Conservation (phyloP, 805 yeast genomes). For the Spencermartinsiella europaea region DNA sequence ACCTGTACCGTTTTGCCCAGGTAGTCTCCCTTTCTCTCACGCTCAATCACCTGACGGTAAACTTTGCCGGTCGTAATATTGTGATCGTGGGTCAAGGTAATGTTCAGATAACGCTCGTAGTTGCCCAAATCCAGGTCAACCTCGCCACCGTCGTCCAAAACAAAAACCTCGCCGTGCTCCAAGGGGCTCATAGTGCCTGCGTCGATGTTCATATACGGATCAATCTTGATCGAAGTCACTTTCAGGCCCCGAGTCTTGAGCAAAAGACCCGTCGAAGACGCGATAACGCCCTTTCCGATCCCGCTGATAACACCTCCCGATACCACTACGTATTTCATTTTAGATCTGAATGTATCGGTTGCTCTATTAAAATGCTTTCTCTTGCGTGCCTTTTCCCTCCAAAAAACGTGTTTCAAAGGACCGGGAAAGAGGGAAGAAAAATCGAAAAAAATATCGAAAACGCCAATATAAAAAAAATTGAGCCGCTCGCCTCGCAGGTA, state of each 20-base stretch:
- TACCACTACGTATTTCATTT: slow-evolving; percentile 98
- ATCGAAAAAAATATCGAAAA: slow-evolving; percentile 4
- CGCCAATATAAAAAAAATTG: too few species aligned
- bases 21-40: slow-evolving; percentile 94
- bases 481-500: too few species aligned
- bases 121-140: slow-evolving; percentile 97
- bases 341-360: too few species aligned
- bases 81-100: slow-evolving; percentile 88
- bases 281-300: slow-evolving; percentile 96
- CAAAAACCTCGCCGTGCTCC: slow-evolving; percentile 99
- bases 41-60: slow-evolving; percentile 88
- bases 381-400: too few species aligned
- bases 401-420: too few species aligned
- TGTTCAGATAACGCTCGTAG: slow-evolving; percentile 93
- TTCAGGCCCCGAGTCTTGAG: slow-evolving; percentile 90
- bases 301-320: slow-evolving; percentile 99
- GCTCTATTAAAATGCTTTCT: not conserved
- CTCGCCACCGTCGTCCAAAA: slow-evolving; percentile 97
- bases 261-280: slow-evolving; percentile 93
- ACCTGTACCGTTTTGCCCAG: slow-evolving; percentile 99
- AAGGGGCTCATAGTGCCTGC: slow-evolving; percentile 99
- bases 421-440: slow-evolving; percentile 4
- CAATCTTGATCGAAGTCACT: slow-evolving; percentile 96
- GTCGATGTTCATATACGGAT: slow-evolving; percentile 98
- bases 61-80: slow-evolving; percentile 98